Base-by-base conservation (phyloP, 805 yeast species). In the Candida endomychidarum region DNA sequence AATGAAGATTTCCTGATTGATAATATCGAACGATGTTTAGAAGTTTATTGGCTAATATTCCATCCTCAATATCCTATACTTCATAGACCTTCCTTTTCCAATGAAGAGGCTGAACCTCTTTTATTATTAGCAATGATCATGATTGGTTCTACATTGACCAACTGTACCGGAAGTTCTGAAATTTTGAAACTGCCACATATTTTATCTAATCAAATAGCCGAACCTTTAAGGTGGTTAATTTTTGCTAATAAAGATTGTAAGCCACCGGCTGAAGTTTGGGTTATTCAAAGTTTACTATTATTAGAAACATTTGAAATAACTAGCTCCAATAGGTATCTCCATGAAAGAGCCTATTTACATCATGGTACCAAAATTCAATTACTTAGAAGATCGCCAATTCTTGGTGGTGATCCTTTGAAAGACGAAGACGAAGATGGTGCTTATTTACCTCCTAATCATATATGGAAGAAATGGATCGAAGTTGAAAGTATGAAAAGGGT, bases 301-400 rank as follows among this genome's bases (percentile, higher is more conserved):
- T 56, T 87, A 12, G 95, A 86, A 54, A 75, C 78, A 50, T 83
- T 75, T 54, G 96, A 86, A 56, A 84, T 86, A 54, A 71, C 80
- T 41, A 77, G 82, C 46, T 66, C 86, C 0, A 72, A 75, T 25
- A 63, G 96, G 46, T 61, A 60, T 26, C 54, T 84, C 37, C 96
- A 86, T 57, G 95, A 86, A 56, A 60, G 95, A 33, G 82, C 86
- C 0, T 87, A 81, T 57, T 64, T 87, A n/a, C 93, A 86, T 52
- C 95, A 86, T 57, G 95, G 93, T 4, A 81, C 93, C n/a, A 59
- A 59, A 42, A 54, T 58, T 12, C 61, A 58, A 38, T 30, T 59
- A 9, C 42, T 57, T 7, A 37, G 60, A 29, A 41, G 60, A 32
- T 45, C 53, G 12, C 58, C 58, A n/a, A 38, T 66, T 9, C 46